Percentiles rank a stretch among this genome's conserved stretches.
phyloP scores from a whole-genome alignment of 345 rosid species.

The Turritis glabra region DNA sequence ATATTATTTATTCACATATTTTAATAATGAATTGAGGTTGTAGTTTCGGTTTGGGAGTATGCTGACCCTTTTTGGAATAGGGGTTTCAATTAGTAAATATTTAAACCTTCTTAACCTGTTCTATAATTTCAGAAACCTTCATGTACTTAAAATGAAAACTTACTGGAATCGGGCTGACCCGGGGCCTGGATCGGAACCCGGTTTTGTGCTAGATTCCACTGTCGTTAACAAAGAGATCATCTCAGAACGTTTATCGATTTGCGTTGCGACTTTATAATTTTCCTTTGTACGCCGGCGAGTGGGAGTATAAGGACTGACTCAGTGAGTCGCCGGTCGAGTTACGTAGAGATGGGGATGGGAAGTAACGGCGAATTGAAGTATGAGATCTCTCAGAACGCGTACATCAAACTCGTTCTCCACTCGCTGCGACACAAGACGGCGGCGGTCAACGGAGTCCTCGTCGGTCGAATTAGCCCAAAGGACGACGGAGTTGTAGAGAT shows the following conservation, averaged over 20 bases:
- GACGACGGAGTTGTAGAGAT: slow-evolving; percentile 62
- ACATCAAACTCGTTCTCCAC: slow-evolving; percentile 85
- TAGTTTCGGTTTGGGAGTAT: no score
- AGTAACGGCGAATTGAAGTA: slow-evolving; percentile 59
- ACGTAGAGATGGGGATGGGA: slow-evolving; percentile 44
- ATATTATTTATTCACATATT: no score
- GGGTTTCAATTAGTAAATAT: neutral
- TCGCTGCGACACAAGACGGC: slow-evolving; percentile 71
- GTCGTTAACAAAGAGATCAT: slow-evolving; percentile 21
- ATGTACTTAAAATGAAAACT: neutral
- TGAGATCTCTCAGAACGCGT: slow-evolving; percentile 83
- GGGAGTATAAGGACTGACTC: neutral
- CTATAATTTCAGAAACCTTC: neutral
- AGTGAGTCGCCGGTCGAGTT: slow-evolving; percentile 32
- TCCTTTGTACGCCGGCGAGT: slow-evolving; percentile 25
- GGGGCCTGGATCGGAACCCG: slow-evolving; percentile 6
- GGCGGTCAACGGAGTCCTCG: slow-evolving; percentile 86
- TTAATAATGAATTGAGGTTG: no score
- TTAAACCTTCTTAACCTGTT: neutral
- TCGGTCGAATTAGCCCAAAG: slow-evolving; percentile 61
- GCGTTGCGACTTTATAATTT: slow-evolving; percentile 3
- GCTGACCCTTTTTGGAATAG: no score
- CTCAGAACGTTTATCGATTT: slow-evolving; percentile 7
- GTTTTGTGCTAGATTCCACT: slow-evolving; percentile 6
- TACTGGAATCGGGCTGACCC: neutral